Conservation (phyloP, 2,329 filamentous ascomycete genomes). For the Pseudogymnoascus destructans region DNA sequence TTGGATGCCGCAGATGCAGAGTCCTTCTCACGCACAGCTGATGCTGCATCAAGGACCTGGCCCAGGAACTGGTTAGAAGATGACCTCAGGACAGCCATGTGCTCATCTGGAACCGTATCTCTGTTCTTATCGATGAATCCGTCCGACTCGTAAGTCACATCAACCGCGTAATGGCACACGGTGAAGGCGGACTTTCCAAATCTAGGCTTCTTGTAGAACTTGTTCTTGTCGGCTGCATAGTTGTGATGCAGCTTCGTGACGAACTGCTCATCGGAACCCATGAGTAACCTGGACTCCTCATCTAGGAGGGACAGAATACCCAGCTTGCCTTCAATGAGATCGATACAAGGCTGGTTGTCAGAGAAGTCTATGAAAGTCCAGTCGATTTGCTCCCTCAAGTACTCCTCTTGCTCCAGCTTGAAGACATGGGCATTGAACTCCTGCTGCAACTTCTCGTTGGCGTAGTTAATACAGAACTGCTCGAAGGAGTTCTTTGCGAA, state of each 20-base stretch:
- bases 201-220: conserved; percentile 96
- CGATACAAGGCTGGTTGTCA: conserved; percentile 97
- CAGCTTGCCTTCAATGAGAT: conserved; percentile 92
- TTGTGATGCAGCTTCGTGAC: conserved; percentile 94
- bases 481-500: conserved; percentile 99
- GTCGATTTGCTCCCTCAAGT: conserved; percentile 88
- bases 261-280: conserved; percentile 95
- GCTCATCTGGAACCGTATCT: conserved; percentile 95
- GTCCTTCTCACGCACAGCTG: conserved; percentile 83
- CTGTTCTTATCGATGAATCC: conserved; percentile 99
- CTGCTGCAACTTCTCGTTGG: conserved; percentile 97
- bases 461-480: conserved; percentile 99
- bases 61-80: conserved; percentile 77
- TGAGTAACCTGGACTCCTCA: conserved; percentile 90
- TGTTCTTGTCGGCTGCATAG: conserved; percentile 78
- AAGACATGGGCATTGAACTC: conserved; percentile 99
- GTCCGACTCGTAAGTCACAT: conserved; percentile 97
- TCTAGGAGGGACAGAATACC: conserved; percentile 86
- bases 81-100: conserved; percentile 79
- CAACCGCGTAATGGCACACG: conserved; percentile 94
- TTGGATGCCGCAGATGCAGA: conserved; percentile 47
- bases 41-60: conserved; percentile 73
- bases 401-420: conserved; percentile 97
- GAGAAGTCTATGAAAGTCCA: conserved; percentile 99
- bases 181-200: conserved; percentile 97